Evolutionary conservation across 2,329 filamentous ascomycete genomes (phyloP).

Genomic region (Fusarium algeriense): DNA sequence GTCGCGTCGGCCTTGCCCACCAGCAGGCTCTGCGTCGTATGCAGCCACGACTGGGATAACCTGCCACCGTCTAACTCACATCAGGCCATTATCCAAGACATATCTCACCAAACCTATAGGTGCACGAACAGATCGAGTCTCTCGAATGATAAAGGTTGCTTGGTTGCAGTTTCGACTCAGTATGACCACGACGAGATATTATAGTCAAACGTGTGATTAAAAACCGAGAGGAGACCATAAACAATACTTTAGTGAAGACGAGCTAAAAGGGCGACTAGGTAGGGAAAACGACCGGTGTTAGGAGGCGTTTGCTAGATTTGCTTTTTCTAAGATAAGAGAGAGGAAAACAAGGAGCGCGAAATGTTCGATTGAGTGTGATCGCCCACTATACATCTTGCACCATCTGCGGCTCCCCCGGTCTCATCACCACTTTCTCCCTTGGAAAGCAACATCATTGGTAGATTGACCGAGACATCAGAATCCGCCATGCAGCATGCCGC

Average conservation of each 20-base stretch:
- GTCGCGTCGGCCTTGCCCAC: constrained; percentile 32
- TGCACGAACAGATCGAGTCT: constrained; percentile 7
- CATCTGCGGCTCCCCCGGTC: constrained; percentile 49
- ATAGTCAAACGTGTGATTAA: neutral
- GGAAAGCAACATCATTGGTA: constrained; percentile 44
- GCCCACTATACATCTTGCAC: constrained; percentile 45
- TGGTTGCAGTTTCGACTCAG: neutral
- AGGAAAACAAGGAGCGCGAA: constrained; percentile 41
- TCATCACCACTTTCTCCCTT: constrained; percentile 46
- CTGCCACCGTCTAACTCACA: constrained; percentile 36
- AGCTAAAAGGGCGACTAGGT: constrained; percentile 6
- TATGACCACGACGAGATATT: neutral
- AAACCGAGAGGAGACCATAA: neutral
- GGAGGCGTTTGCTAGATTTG: constrained; percentile 29
- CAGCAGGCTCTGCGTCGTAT: constrained; percentile 35
- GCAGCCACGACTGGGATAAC: constrained; percentile 45
- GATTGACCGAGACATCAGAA: constrained; percentile 44
- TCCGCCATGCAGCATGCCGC: constrained; percentile 45
- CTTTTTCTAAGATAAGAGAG: constrained; percentile 39
- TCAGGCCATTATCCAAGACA: constrained; percentile 43
- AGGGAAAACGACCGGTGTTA: constrained; percentile 21
- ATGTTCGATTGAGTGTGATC: constrained; percentile 48
- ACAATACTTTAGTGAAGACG: neutral
- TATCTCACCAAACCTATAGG: constrained; percentile 5
- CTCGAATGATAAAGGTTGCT: neutral